Percentiles rank a stretch among this genome's conserved stretches.
Conservation (phyloP, 1,284 basidiomycete species). For the Austroboletus niveus region DNA sequence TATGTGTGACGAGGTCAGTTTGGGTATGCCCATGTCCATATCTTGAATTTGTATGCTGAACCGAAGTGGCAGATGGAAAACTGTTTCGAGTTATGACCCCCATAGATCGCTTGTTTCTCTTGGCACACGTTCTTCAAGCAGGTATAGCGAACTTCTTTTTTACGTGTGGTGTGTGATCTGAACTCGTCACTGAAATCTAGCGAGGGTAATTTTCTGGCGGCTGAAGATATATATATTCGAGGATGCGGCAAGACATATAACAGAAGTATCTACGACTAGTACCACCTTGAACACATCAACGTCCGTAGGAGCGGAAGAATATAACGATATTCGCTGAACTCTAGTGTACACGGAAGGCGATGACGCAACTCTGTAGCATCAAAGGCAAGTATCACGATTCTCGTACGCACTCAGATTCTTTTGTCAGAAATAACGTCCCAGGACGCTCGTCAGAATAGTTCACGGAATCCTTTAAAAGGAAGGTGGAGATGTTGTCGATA, state of each 20-base stretch:
- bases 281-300: slow-evolving; percentile 25
- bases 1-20: slow-evolving; percentile 59
- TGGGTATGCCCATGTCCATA: slow-evolving; percentile 47
- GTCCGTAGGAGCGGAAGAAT: slow-evolving; percentile 40
- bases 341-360: slow-evolving; percentile 47
- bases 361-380: slow-evolving; percentile 59
- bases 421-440: slow-evolving; percentile 61
- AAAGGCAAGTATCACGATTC: slow-evolving; percentile 46
- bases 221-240: slow-evolving; percentile 67
- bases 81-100: slow-evolving; percentile 77
- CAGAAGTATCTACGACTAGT: slow-evolving; percentile 12
- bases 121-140: slow-evolving; percentile 63
- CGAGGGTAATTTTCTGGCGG: slow-evolving; percentile 53
- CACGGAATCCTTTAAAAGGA: slow-evolving; percentile 55
- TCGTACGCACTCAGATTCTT: not conserved
- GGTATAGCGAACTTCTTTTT: slow-evolving; percentile 34
- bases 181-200: slow-evolving; percentile 35
- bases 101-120: slow-evolving; percentile 74
- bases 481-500: slow-evolving; percentile 52
- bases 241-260: slow-evolving; percentile 47
- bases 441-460: slow-evolving; percentile 53
- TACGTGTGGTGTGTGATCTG: not conserved
- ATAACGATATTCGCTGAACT: slow-evolving; percentile 52
- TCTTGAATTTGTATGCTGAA: not conserved
- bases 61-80: slow-evolving; percentile 59